Percentiles rank a stretch among this genome's conserved stretches.
These are phyloP conservation scores for Raddia distichophylla DNA, from an alignment of 176 grass and related monocot species.

Conservation along the genomic window DNA sequence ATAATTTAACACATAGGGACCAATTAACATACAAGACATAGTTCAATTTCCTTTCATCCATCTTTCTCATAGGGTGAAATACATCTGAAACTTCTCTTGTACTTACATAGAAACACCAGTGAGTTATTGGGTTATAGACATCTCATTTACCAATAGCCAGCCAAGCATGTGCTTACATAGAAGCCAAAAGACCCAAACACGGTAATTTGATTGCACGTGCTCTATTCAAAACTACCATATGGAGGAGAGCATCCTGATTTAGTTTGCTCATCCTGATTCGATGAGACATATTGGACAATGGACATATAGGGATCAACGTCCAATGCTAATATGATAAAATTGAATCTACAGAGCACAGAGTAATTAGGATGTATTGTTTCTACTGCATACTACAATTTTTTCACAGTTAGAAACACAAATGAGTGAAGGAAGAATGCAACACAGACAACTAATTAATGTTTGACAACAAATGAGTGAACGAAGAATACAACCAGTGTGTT, in stretches of 20 bases:
- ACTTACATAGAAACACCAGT: background rate
- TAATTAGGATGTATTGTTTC: background rate
- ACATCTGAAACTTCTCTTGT: slow-evolving; percentile 48
- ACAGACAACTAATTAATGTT: no score
- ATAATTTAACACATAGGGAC: no score
- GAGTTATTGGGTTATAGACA: background rate
- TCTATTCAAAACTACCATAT: no score
- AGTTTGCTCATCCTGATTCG: slow-evolving; percentile 5
- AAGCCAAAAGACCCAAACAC: no score
- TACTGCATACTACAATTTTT: background rate
- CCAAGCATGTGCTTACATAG: background rate
- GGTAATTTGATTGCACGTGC: no score
- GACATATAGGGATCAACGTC: slow-evolving; percentile 20
- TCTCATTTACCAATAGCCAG: background rate
- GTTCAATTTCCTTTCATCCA: slow-evolving; percentile 43
- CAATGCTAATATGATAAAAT: background rate
- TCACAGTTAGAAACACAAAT: no score
- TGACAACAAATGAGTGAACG: no score
- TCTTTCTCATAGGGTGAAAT: slow-evolving; percentile 69
- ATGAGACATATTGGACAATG: background rate
- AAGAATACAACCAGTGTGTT: no score
- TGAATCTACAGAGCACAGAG: background rate
- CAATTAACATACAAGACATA: no score
- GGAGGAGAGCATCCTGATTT: background rate
- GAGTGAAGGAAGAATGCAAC: no score